These are phyloP conservation scores for Trichophyton verrucosum DNA, from an alignment of 2,329 filamentous ascomycete genomes.

Conservation along the genomic window DNA sequence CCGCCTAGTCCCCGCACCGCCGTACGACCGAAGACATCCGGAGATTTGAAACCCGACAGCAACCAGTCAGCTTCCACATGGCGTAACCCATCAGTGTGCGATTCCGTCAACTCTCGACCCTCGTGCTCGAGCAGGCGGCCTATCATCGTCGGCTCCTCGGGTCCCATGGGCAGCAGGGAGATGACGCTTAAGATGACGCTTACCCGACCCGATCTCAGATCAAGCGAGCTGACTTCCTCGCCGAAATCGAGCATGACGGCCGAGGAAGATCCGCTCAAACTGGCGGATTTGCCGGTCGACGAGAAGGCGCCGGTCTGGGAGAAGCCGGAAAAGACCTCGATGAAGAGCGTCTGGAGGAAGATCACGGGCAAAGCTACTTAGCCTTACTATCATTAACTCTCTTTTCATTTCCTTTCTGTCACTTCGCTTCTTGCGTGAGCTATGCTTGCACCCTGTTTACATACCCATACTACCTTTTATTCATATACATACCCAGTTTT, in stretches of 20 bases:
- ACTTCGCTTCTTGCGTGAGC: not conserved
- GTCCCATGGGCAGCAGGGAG: constrained; percentile 53
- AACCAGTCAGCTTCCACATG: not conserved
- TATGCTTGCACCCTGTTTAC: not conserved
- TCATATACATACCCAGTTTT: not conserved
- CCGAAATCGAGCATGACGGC: constrained; percentile 30
- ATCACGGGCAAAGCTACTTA: constrained; percentile 20
- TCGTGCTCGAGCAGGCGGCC: constrained; percentile 14
- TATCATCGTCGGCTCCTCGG: constrained; percentile 25
- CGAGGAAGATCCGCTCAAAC: constrained; percentile 43
- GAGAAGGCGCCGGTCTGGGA: constrained; percentile 33
- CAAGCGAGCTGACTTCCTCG: constrained; percentile 15
- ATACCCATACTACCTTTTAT: constrained; percentile 1
- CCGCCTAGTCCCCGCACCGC: not conserved
- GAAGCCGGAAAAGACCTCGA: constrained; percentile 28
- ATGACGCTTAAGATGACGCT: constrained; percentile 97
- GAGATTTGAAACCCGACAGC: not conserved
- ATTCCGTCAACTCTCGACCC: not conserved
- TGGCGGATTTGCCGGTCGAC: constrained; percentile 40
- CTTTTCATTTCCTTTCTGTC: not conserved
- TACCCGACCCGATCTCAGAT: constrained; percentile 71
- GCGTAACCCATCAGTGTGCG: not conserved
- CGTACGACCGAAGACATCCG: constrained; percentile 8
- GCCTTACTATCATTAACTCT: not conserved
- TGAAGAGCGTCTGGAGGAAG: constrained; percentile 36